Evolutionary conservation across 345 rosid species (phyloP), one percentile per base, ranked within the genome.

Genomic region (Citrus glauca): DNA sequence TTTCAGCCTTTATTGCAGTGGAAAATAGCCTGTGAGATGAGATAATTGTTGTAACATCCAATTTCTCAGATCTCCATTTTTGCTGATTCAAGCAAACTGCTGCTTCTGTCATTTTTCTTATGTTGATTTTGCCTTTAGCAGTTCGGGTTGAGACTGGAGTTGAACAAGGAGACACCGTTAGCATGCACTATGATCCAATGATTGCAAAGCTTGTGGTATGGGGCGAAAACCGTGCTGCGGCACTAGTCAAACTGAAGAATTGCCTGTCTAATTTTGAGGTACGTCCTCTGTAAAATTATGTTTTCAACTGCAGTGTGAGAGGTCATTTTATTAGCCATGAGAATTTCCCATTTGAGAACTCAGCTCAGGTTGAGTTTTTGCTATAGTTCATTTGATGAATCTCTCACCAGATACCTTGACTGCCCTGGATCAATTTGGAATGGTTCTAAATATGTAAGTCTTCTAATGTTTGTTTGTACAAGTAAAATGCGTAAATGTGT

Each of bases 141-240:
- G 97, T 95, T 77, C 87, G 97, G 80, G 96, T 95, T 75, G 97
- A 93, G 86, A 95, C 98, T 81, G 99, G 98, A 77, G 97, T 95
- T 73, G 89, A 88, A 83, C 93, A 92, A 85, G 98, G 99, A 77
- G 97, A 95, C 81, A 83, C 83, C 79, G 95, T 95, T 75, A 95
- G 94, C 93, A 92, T 92, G 99, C 99, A 95, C 81, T 95, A 93
- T 82, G 99, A 95, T 89, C 99, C 99, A 68, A 92, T 95, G 98
- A 95, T 93, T 85, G 99, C 99, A 64, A 93, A 95, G 87, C 99
- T 95, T 86, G 97, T 95, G 57, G 98, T 91, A 61, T 88, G 92
- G 93, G 98, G 93, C 76, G 94, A 93, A 80, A 90, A 88, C 75
- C 94, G 95, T 55, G 79, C 88, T 33, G 91, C 95, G 68, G 99